Conservation (phyloP, 129 eudicot species). For the Flaveria bidentis region DNA sequence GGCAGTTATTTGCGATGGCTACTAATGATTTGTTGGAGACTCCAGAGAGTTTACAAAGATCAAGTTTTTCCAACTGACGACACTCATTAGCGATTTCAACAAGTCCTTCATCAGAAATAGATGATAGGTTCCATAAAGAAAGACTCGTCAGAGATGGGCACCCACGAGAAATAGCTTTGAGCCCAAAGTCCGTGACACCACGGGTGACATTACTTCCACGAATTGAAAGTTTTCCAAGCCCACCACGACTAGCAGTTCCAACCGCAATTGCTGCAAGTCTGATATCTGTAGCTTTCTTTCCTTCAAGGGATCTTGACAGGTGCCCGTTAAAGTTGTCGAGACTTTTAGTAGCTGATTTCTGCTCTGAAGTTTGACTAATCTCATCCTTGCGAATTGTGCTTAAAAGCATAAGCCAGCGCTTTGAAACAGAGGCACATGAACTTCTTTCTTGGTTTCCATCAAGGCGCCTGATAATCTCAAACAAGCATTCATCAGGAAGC, state of each 20-base stretch:
- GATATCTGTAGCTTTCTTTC: constrained; percentile 79
- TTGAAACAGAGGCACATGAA: constrained; percentile 73
- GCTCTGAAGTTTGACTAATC: constrained; percentile 15
- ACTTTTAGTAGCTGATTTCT: constrained; percentile 19
- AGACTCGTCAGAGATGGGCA: constrained; percentile 66
- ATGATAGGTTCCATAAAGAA: constrained; percentile 65
- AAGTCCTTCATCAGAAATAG: constrained; percentile 71
- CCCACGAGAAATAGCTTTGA: constrained; percentile 73
- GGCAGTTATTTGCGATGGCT: constrained; percentile 70
- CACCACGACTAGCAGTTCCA: constrained; percentile 72
- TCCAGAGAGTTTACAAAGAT: constrained; percentile 59
- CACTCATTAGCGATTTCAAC: constrained; percentile 68
- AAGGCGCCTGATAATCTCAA: constrained; percentile 68
- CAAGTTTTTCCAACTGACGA: constrained; percentile 60
- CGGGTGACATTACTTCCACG: constrained; percentile 51
- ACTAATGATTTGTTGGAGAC: constrained; percentile 60
- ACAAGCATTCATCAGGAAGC: constrained; percentile 82
- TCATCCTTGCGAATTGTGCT: constrained; percentile 59
- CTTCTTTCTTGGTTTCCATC: constrained; percentile 65
- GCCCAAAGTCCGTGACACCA: constrained; percentile 66
- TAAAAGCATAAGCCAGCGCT: constrained; percentile 79
- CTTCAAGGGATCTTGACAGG: constrained; percentile 69
- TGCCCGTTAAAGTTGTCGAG: constrained; percentile 34
- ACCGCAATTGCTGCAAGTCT: constrained; percentile 83
- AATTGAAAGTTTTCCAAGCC: constrained; percentile 77